Evolutionary conservation across 179 eudicot genomes (phyloP), one percentile per base, ranked within the genome.

Genomic region (Silene coronaria): DNA sequence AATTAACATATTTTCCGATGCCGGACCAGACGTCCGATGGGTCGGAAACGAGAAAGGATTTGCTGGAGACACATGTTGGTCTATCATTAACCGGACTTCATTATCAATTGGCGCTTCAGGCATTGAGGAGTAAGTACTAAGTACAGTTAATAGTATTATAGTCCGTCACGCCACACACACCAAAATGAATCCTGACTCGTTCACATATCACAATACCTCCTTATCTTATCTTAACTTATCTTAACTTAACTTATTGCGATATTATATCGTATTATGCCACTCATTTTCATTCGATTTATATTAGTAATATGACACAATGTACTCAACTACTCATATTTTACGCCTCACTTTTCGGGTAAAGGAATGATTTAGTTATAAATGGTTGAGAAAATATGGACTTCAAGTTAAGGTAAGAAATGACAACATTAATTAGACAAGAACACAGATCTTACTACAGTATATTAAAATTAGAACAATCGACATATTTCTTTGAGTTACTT

Each of bases 1-100:
- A 27, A 94, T 94, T 63, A 94, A 94, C 87, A 89, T 94, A 66
- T 92, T 91, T 78, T 94, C 98, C 2, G 97, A 94, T 2, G 98
- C 96, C 0, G 98, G 98, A 10, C 96, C 97, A 0, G 90, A 82
- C 53, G 80, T 91, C n/a, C 78, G 98, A 58, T 94, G 98, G 98
- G 91, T 89, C 46, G 97, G 98, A 65, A 81, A 94, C 17, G 98
- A 94, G 77, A 70, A 72, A 0, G 98, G 97, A 0, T 89, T 75
- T 34, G 97, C 94, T 21, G 97, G 92, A 12, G 80, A 34, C 58
- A 91, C 98, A 11, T 86, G 92, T 75, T 94, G 98, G 98, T 90
- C 98, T 55, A 88, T 88, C 74, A 89, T 91, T 58, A 94, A 94
- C 66, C 79, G 86, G 19, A 79, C 97, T 6, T 82, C 90, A 0